phyloP scores from a whole-genome alignment of 2,329 filamentous ascomycete genomes.

The Nothophoma quercina region DNA sequence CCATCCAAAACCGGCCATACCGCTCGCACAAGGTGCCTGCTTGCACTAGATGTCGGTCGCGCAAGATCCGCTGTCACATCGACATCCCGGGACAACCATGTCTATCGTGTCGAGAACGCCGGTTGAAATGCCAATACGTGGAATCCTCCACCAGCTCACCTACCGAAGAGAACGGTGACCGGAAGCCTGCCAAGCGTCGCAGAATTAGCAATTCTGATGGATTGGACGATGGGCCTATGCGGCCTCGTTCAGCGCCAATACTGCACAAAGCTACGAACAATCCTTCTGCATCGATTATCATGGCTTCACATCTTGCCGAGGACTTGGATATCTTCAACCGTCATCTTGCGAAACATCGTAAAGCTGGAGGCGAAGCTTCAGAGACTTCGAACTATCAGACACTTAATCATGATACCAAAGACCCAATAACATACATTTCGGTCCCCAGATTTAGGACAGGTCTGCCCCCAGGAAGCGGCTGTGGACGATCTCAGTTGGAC shows the following conservation, averaged over 20 bases:
- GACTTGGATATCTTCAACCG: slow-evolving; percentile 52
- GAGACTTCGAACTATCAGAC: slow-evolving; percentile 57
- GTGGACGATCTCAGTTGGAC: slow-evolving; percentile 50
- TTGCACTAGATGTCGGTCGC: slow-evolving; percentile 50
- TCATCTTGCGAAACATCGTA: slow-evolving; percentile 47
- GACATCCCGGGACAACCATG: slow-evolving; percentile 51
- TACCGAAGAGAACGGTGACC: slow-evolving; percentile 32
- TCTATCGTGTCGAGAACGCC: slow-evolving; percentile 49
- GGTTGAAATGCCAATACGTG: slow-evolving; percentile 48
- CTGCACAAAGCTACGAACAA: slow-evolving; percentile 41
- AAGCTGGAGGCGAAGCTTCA: slow-evolving; percentile 29
- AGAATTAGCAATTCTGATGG: slow-evolving; percentile 36
- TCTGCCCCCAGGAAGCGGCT: slow-evolving; percentile 41
- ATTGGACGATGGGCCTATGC: slow-evolving; percentile 24
- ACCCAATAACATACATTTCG: slow-evolving; percentile 53
- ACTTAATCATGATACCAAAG: slow-evolving; percentile 55
- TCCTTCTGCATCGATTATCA: slow-evolving; percentile 49
- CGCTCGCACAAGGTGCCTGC: slow-evolving; percentile 54
- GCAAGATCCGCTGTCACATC: slow-evolving; percentile 53
- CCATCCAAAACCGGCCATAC: slow-evolving; percentile 50
- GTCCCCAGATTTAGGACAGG: slow-evolving; percentile 60
- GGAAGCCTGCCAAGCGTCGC: slow-evolving; percentile 36
- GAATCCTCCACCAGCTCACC: slow-evolving; percentile 36
- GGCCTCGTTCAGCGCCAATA: slow-evolving; percentile 35
- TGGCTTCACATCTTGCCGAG: slow-evolving; percentile 52